Evolutionary conservation across 306 rosid genomes (phyloP), one percentile per base, ranked within the genome.

Genomic region (Mimosa pudica): DNA sequence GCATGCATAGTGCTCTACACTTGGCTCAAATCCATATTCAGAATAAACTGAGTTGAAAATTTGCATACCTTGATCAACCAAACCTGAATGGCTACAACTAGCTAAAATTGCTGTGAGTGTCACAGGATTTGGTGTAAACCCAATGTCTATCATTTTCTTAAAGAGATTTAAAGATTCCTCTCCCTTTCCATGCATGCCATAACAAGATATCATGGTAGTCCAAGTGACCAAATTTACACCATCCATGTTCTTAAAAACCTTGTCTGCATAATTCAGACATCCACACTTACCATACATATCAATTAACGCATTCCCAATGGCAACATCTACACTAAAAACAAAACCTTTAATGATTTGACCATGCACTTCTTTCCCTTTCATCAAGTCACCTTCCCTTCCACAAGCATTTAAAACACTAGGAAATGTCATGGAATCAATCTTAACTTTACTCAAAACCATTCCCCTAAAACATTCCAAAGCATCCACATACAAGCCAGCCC

Each of bases 141-240:
- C 89, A 1, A 61, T 75, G 38, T 70, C 51, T 52, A 76, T 77
- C 90, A 89, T 87, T 84, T 87, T 83, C 88, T 79, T 70, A 73
- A 79, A 90, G 61, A 90, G 68, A 61, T 51, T 33, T 72, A 92
- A 67, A 0, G 95, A 89, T 70, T 89, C 90, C 77, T 82, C 85
- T 24, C 92, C 95, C 66, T 77, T 87, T n/a, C 97, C 97, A 79
- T 92, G 91, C 57, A 83, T 76, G 68, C 91, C 93, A 79, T 78
- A 85, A 81, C 90, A 89, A 74, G 92, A 92, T 78, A 90, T 89
- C 95, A 92, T 82, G 44, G 95, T 48, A 8, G 97, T 92, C 93
- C 90, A 90, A 8, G 97, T 86, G 48, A 92, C 78, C 68, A 86
- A n/a, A 81, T 87, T 90, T 73, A 82, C 44, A 4, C 42, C 48